Percentiles rank a stretch among this genome's conserved stretches.
Conservation (phyloP, 2,329 filamentous ascomycete species). For the Teratosphaeria nubilosa region DNA sequence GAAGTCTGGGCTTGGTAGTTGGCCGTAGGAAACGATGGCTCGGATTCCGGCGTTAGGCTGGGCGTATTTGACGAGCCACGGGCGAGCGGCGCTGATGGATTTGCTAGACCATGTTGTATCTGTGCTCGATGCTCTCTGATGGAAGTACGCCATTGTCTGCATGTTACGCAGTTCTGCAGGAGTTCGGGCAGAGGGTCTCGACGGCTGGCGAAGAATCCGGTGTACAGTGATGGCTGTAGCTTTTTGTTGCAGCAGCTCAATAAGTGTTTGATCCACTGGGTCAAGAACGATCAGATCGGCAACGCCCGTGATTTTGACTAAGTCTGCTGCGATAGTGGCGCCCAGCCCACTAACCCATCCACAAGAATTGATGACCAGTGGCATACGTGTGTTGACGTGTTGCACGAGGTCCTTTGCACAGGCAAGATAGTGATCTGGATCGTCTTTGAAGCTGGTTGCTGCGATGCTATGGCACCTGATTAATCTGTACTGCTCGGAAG, state of each 20-base stretch:
- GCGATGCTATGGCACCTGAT: constrained; percentile 58
- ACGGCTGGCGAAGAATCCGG: constrained; percentile 49
- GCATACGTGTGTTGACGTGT: constrained; percentile 40
- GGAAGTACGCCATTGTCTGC: constrained; percentile 75
- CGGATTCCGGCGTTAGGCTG: constrained; percentile 44
- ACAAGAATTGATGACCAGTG: constrained; percentile 63
- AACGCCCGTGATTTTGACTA: constrained; percentile 46
- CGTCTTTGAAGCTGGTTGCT: constrained; percentile 53
- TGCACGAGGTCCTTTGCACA: constrained; percentile 55
- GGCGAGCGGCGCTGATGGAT: constrained; percentile 47
- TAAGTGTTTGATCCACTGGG: constrained; percentile 45
- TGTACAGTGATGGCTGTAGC: constrained; percentile 29
- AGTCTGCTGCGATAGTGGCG: constrained; percentile 50
- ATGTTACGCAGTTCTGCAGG: constrained; percentile 59
- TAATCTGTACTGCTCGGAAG: constrained; percentile 25
- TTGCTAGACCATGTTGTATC: constrained; percentile 38
- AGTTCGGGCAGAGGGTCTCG: constrained; percentile 48
- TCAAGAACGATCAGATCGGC: constrained; percentile 61
- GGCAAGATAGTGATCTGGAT: constrained; percentile 56
- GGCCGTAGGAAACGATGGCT: constrained; percentile 60
- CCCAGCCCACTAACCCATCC: constrained; percentile 66
- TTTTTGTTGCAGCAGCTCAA: constrained; percentile 15
- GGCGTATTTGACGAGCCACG: constrained; percentile 53
- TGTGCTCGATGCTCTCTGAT: constrained; percentile 27
- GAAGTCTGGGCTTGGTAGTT: constrained; percentile 48